These are phyloP conservation scores for Cladosporium sp. DNA, from an alignment of 2,329 filamentous ascomycete species.

Conservation along the genomic window DNA sequence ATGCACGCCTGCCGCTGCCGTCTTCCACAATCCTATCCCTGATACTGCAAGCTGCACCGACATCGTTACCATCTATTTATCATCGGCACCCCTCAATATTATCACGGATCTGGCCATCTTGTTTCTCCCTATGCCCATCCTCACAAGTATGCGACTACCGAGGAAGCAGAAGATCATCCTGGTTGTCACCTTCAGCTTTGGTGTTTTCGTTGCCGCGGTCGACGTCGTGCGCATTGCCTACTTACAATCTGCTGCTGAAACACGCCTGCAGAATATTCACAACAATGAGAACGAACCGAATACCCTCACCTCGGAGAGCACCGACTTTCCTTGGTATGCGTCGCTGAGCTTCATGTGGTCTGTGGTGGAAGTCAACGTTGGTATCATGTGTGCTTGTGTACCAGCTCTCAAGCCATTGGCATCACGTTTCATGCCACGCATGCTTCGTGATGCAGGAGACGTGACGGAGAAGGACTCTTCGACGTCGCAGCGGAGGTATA, in stretches of 20 bases:
- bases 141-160: slow-evolving; percentile 81
- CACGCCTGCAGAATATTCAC: slow-evolving; percentile 41
- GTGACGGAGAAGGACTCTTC: slow-evolving; percentile 26
- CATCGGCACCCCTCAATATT: slow-evolving; percentile 84
- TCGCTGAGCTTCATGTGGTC: slow-evolving; percentile 91
- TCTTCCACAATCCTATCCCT: slow-evolving; percentile 53
- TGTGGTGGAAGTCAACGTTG: slow-evolving; percentile 83
- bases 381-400: slow-evolving; percentile 88
- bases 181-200: slow-evolving; percentile 79
- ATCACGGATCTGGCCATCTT: slow-evolving; percentile 86
- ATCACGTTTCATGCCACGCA: slow-evolving; percentile 54
- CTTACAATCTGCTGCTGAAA: slow-evolving; percentile 65
- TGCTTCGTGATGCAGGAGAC: slow-evolving; percentile 49
- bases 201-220: slow-evolving; percentile 81
- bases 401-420: slow-evolving; percentile 86
- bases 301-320: slow-evolving; percentile 28
- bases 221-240: slow-evolving; percentile 90
- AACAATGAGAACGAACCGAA: slow-evolving; percentile 21
- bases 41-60: slow-evolving; percentile 52
- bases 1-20: slow-evolving; percentile 69
- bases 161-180: slow-evolving; percentile 83
- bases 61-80: slow-evolving; percentile 61
- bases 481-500: slow-evolving; percentile 2
- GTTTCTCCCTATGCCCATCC: slow-evolving; percentile 79
- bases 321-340: slow-evolving; percentile 65